Evolutionary conservation across 768 basidiomycete genomes (phyloP).

Genomic region (Boletus rubropictus): DNA sequence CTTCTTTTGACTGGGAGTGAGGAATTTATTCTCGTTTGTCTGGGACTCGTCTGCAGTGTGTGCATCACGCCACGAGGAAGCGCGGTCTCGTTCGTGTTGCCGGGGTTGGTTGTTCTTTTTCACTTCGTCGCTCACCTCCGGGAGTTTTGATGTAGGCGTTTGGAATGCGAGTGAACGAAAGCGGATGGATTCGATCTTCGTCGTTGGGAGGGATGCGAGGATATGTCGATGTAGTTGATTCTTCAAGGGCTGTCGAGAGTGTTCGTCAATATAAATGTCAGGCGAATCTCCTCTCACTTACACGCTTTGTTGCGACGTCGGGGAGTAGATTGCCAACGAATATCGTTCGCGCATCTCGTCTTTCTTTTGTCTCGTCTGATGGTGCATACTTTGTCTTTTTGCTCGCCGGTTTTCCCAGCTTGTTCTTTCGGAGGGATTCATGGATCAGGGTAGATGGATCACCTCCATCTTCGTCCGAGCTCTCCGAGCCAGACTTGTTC

Average conservation of each 20-base stretch:
- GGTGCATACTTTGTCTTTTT: slow-evolving; percentile 49
- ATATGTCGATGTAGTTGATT: slow-evolving; percentile 78
- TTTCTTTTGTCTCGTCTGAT: slow-evolving; percentile 63
- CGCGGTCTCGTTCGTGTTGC: slow-evolving; percentile 52
- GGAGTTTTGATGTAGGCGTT: slow-evolving; percentile 63
- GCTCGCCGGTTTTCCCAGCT: slow-evolving; percentile 23
- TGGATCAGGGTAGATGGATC: slow-evolving; percentile 48
- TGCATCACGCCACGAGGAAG: slow-evolving; percentile 50
- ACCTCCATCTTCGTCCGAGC: slow-evolving; percentile 32
- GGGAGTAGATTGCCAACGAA: slow-evolving; percentile 88
- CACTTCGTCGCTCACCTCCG: slow-evolving; percentile 33
- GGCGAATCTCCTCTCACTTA: slow-evolving; percentile 31
- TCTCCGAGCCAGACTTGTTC: slow-evolving; percentile 27
- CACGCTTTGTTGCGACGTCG: slow-evolving; percentile 71
- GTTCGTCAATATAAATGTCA: not conserved
- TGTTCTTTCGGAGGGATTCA: slow-evolving; percentile 43
- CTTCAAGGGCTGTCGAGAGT: slow-evolving; percentile 51
- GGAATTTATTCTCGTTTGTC: slow-evolving; percentile 55
- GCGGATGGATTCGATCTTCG: slow-evolving; percentile 87
- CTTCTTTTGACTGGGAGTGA: slow-evolving; percentile 84
- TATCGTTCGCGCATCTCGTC: slow-evolving; percentile 75
- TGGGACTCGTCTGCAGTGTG: slow-evolving; percentile 41
- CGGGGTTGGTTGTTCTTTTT: slow-evolving; percentile 31
- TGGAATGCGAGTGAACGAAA: slow-evolving; percentile 94
- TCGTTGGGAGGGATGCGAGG: slow-evolving; percentile 58